Evolutionary conservation across 1,284 basidiomycete species (phyloP).

Genomic region (Ustilago loliicola): DNA sequence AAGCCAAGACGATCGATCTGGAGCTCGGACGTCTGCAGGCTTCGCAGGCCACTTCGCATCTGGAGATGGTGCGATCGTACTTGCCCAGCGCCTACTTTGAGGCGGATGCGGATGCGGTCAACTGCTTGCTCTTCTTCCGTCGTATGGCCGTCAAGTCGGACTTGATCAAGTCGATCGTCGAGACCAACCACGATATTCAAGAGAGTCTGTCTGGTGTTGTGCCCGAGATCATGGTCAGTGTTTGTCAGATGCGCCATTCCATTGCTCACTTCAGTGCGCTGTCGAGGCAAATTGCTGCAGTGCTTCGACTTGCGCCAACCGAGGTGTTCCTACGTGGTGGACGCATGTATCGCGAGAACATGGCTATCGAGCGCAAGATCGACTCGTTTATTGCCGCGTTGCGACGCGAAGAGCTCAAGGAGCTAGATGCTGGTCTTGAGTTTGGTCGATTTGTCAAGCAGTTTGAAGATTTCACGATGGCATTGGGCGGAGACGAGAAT

Average conservation of each 20-base stretch:
- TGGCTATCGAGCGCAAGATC: slow-evolving; percentile 88
- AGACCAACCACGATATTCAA: slow-evolving; percentile 62
- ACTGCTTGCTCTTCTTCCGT: slow-evolving; percentile 65
- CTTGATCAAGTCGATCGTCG: slow-evolving; percentile 62
- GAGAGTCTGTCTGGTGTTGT: slow-evolving; percentile 52
- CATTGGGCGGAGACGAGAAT: slow-evolving; percentile 77
- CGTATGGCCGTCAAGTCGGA: slow-evolving; percentile 66
- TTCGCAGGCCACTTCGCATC: slow-evolving; percentile 54
- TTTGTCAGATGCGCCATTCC: slow-evolving; percentile 65
- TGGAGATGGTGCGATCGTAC: slow-evolving; percentile 65
- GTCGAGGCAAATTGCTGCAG: slow-evolving; percentile 64
- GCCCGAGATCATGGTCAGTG: slow-evolving; percentile 59
- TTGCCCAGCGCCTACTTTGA: slow-evolving; percentile 62
- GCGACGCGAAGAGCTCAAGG: slow-evolving; percentile 87
- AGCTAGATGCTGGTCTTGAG: slow-evolving; percentile 90
- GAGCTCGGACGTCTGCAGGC: slow-evolving; percentile 63
- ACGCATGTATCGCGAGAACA: slow-evolving; percentile 81
- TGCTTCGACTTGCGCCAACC: slow-evolving; percentile 58
- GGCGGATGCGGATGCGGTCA: slow-evolving; percentile 62
- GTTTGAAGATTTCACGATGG: slow-evolving; percentile 60
- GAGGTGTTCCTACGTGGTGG: slow-evolving; percentile 74
- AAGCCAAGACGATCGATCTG: slow-evolving; percentile 64
- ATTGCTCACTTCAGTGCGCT: slow-evolving; percentile 66
- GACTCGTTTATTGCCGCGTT: slow-evolving; percentile 90
- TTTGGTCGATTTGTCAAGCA: slow-evolving; percentile 75